Evolutionary conservation across 2,329 filamentous ascomycete species (phyloP), one percentile per base, ranked within the genome.

Genomic region (Dactylella cylindrospora): DNA sequence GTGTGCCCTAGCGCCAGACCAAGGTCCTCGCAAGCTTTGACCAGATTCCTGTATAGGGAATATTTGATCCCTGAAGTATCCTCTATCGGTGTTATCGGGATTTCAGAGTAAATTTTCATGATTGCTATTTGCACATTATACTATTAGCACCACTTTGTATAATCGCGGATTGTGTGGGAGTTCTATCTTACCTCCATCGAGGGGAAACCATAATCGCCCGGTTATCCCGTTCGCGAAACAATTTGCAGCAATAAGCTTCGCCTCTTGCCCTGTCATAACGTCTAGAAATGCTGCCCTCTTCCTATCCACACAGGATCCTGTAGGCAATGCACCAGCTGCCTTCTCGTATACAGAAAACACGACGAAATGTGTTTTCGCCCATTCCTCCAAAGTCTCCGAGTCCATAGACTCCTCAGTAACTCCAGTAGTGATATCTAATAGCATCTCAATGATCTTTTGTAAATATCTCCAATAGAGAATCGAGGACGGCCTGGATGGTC

Each of bases 381-480:
- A 50, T 5, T 2, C 9, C 17, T 6, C 12, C 5, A n/a, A n/a
- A 5, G 49, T 38, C 3, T 17, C 8, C 3, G 13, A 29, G 7
- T 10, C 22, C 5, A 53, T n/a, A 6, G 13, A 19, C 15, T 62
- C 36, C 7, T 62, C 49, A 2, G 29, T 17, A 4, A 15, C 5
- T 9, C 2, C 2, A 3, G 49, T 29, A 3, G 49, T 29, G 26
- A 43, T 19, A n/a, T 13, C 22, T 4, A 45, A 29, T 5, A 62
- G 36, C 1, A 35, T 28, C 6, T 54, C 57, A 13, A 54, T 26
- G 5, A 49, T 28, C 33, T 50, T 23, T 23, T 62, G 57, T 8
- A 62, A 36, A 17, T 44, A 33, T 22, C 45, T 44, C 57, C 57
- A 62, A 13, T 43, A 33, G 22, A 54, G 54, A 9, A 49, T 25